Evolutionary conservation across 1,284 basidiomycete genomes (phyloP).

Genomic region (Stygiomarasmius scandens): DNA sequence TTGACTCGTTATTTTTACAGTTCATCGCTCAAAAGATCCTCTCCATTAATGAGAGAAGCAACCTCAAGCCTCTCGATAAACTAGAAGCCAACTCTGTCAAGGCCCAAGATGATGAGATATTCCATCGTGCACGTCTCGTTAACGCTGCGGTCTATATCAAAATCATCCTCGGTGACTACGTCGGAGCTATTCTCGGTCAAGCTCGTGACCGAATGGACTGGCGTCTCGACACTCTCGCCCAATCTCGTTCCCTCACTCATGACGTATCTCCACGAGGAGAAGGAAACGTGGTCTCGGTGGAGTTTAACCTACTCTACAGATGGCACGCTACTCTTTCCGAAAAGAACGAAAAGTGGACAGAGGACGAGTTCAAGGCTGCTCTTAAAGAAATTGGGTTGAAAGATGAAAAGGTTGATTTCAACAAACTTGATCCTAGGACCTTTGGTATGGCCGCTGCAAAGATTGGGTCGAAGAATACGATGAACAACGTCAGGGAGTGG

Average conservation of each 20-base stretch:
- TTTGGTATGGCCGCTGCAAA: constrained; percentile 43
- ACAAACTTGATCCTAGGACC: constrained; percentile 44
- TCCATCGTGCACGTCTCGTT: constrained; percentile 73
- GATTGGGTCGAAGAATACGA: constrained; percentile 33
- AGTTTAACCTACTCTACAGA: constrained; percentile 75
- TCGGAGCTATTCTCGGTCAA: constrained; percentile 69
- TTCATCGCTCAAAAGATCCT: constrained; percentile 73
- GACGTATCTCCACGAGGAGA: constrained; percentile 60
- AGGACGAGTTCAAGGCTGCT: constrained; percentile 45
- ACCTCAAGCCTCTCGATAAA: constrained; percentile 38
- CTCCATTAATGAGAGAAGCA: constrained; percentile 66
- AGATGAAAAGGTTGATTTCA: neutral
- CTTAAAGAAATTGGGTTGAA: constrained; percentile 42
- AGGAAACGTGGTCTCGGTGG: constrained; percentile 74
- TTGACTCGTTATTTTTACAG: constrained; percentile 35
- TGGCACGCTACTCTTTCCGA: constrained; percentile 75
- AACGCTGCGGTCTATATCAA: constrained; percentile 78
- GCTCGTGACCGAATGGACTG: constrained; percentile 61
- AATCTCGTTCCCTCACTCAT: constrained; percentile 48
- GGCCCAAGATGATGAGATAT: constrained; percentile 74
- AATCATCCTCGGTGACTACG: constrained; percentile 72
- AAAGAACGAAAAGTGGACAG: constrained; percentile 65
- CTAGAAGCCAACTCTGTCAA: constrained; percentile 28
- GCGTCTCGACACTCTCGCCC: constrained; percentile 64
- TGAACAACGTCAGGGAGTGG: constrained; percentile 48